Conservation (phyloP, 2,329 filamentous ascomycete genomes). For the Colletotrichum plurivorum region DNA sequence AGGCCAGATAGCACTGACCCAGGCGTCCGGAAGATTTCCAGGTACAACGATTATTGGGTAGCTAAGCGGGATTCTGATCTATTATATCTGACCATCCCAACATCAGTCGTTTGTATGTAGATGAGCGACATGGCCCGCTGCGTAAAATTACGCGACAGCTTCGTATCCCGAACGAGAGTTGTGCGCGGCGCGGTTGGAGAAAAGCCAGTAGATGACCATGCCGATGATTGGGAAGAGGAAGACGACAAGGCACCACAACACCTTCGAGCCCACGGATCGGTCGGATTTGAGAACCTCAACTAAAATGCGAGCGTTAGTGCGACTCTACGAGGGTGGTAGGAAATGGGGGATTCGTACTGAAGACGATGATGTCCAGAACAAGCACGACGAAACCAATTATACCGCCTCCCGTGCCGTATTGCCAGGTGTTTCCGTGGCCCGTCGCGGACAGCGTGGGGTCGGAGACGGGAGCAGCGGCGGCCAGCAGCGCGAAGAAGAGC, state of each 20-base stretch:
- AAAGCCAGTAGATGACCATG: constrained; percentile 74
- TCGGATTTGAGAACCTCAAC: constrained; percentile 77
- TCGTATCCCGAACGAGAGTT: constrained; percentile 69
- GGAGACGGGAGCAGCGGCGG: constrained; percentile 64
- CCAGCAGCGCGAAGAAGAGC: constrained; percentile 64
- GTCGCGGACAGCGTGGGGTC: constrained; percentile 60
- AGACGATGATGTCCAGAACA: constrained; percentile 74
- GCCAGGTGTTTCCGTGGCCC: constrained; percentile 61
- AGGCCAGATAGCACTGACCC: no score
- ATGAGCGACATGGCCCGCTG: no score
- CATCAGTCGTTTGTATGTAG: no score
- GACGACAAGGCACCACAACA: constrained; percentile 74
- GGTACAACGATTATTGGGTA: no score
- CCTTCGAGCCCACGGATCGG: constrained; percentile 69
- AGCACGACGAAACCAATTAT: constrained; percentile 73
- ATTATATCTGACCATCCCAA: no score
- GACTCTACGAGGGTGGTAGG: not conserved
- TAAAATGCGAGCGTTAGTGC: constrained; percentile 48
- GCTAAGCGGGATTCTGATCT: no score
- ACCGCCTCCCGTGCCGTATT: constrained; percentile 73
- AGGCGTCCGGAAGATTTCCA: no score
- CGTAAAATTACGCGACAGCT: constrained; percentile 51
- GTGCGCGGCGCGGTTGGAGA: constrained; percentile 72
- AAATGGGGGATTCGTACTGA: constrained; percentile 60
- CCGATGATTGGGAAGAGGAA: constrained; percentile 76